Evolutionary conservation across 805 yeast species (phyloP).

Genomic region (Yarrowia deformans): DNA sequence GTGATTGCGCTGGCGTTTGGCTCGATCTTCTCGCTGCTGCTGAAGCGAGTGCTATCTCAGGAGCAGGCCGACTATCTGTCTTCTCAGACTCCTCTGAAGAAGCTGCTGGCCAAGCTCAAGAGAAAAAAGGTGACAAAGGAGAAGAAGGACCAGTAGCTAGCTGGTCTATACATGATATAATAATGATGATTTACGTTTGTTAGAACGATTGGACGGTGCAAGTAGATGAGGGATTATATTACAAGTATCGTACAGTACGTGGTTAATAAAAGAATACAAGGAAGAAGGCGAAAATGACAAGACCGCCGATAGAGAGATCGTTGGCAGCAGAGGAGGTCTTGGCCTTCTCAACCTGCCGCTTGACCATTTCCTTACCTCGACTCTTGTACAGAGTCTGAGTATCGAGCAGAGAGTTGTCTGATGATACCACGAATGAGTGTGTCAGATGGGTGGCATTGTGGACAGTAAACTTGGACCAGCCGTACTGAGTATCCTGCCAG

Average conservation of each 20-base stretch:
- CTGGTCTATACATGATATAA: not conserved
- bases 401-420: conserved; percentile 46
- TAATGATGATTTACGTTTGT: conserved; percentile 24
- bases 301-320: not conserved
- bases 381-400: conserved; percentile 46
- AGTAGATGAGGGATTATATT: not conserved
- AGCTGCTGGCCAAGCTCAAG: conserved; percentile 37
- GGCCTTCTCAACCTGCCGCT: conserved; percentile 3
- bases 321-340: conserved; percentile 13
- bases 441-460: conserved; percentile 49
- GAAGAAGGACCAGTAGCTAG: conserved; percentile 30
- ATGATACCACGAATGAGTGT: conserved; percentile 47
- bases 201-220: not conserved
- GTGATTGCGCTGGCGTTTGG: conserved; percentile 94
- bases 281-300: conserved; percentile 6
- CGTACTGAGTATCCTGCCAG: conserved; percentile 42
- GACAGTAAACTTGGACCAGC: conserved; percentile 48
- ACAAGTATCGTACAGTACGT: not conserved
- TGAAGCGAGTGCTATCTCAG: conserved; percentile 76
- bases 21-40: conserved; percentile 76
- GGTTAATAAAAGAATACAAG: not conserved
- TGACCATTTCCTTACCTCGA: conserved; percentile 12
- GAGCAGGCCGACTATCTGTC: conserved; percentile 56
- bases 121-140: conserved; percentile 24
- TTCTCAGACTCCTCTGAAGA: conserved; percentile 27